Evolutionary conservation across 73 alveolate species (phyloP).

Genomic region (Urostyla sp.): DNA sequence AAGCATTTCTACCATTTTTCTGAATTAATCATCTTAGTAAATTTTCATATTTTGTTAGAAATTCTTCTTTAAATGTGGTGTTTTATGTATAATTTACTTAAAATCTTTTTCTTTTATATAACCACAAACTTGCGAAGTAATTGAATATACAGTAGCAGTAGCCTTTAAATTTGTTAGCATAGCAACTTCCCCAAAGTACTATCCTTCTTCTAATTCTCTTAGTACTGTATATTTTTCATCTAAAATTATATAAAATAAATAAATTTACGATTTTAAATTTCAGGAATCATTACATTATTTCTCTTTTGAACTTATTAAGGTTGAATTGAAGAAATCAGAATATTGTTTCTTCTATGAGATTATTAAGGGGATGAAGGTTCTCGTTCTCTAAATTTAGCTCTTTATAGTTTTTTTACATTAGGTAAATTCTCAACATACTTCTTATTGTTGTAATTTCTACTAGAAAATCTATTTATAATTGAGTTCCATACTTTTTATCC

Average conservation of each 20-base stretch:
- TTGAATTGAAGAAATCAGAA: too few species aligned
- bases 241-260: not conserved
- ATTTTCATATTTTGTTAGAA: not conserved
- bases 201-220: conserved; percentile 33
- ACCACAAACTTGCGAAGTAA: conserved; percentile 3
- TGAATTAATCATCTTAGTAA: conserved; percentile 18
- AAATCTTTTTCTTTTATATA: conserved; percentile 6
- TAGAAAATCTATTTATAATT: too few species aligned
- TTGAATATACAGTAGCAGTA: conserved; percentile 28
- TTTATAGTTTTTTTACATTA: too few species aligned
- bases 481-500: too few species aligned
- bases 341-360: too few species aligned
- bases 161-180: conserved; percentile 14
- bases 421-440: too few species aligned
- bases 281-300: conserved; percentile 29
- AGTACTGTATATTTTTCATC: not conserved
- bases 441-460: too few species aligned
- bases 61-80: conserved; percentile 8
- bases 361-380: too few species aligned
- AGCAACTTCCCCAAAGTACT: conserved; percentile 31
- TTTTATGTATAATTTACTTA: not conserved
- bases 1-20: conserved; percentile 23
- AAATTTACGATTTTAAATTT: not conserved
- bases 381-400: too few species aligned
- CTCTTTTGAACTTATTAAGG: too few species aligned